Base-by-base conservation (phyloP, 257 asterid species). In the Agastache rugosa region DNA sequence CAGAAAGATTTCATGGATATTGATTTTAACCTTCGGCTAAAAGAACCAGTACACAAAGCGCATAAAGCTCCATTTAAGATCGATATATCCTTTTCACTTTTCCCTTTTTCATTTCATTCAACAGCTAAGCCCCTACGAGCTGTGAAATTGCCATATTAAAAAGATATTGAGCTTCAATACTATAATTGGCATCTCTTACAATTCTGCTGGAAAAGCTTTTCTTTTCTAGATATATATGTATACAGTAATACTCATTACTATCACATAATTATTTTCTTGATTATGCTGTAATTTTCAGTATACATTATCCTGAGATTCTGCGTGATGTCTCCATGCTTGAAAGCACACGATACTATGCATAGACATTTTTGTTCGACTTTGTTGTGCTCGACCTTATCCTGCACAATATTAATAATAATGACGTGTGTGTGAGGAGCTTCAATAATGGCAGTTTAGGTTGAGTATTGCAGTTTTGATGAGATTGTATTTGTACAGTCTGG, bases 381-480 rank as follows among this genome's bases (percentile, higher is more conserved):
- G 1, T 39, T 39, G 44, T 39, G 44, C 44, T 39, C 12, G 44
- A 39, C 44, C 44, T 39, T 39, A 39, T 39, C 44, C 3, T 11
- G 27, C 66, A 48, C 47, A 51, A 76, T 39, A 8, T n/a, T 47
- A 11, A 51, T 10, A 64, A 39, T 51, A 53, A 37, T 51, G 45
- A 22, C 58, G 6, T 59, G 7, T 53, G 55, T 53, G 31, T 31
- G 23, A 44, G 31, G 64, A 73, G 41, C 74, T 75, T 75, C 79
- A 67, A 41, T 67, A 75, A 75, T 41, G 16, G 60, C 37, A 27
- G 35, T 34, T 39, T 50, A 39, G 75, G 70, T 76, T 68, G 80
- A 76, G 80, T 76, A 71, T 48, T 69, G 71, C 80, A 60, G 75
- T 34, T 68, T 59, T 54, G 34, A 64, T 58, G 66, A 74, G 72